Percentiles rank a stretch among this genome's conserved stretches.
These are phyloP conservation scores for Podospora anserina DNA, from an alignment of 495 filamentous ascomycete genomes.

Conservation along the genomic window DNA sequence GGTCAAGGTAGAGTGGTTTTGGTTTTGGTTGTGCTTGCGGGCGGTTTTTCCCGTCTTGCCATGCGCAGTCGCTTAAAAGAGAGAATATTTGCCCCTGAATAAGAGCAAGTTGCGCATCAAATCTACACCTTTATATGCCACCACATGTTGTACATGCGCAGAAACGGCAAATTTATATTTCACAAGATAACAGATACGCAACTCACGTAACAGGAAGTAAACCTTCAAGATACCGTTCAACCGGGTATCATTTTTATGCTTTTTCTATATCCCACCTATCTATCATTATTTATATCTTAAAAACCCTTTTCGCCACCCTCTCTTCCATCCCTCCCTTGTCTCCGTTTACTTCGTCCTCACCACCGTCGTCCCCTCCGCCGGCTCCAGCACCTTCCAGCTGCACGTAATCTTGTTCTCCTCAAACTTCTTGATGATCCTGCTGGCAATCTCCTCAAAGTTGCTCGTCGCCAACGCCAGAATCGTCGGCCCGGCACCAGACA, in stretches of 20 bases:
- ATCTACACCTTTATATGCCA: too few relatives aligned
- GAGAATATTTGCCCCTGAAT: too few relatives aligned
- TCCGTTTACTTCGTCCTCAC: constrained; percentile 16
- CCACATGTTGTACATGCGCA: too few relatives aligned
- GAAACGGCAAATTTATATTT: too few relatives aligned
- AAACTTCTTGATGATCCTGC: constrained; percentile 68
- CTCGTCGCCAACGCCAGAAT: constrained; percentile 87
- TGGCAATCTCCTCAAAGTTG: constrained; percentile 81
- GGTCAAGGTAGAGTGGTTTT: too few relatives aligned
- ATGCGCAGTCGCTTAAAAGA: too few relatives aligned
- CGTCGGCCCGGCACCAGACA: constrained; percentile 90
- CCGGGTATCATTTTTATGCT: background rate
- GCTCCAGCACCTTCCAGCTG: constrained; percentile 82
- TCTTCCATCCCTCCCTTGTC: background rate
- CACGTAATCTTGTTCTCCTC: constrained; percentile 61
- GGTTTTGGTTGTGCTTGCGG: too few relatives aligned
- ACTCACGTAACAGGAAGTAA: too few relatives aligned
- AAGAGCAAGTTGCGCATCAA: too few relatives aligned
- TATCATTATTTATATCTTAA: background rate
- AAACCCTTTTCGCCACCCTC: background rate
- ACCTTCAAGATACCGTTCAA: background rate
- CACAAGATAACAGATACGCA: too few relatives aligned
- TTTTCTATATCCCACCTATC: background rate
- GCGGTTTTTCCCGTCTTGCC: too few relatives aligned
- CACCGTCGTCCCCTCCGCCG: constrained; percentile 78